These are phyloP conservation scores for Geoglossum cookeanum DNA, from an alignment of 2,329 filamentous ascomycete genomes.

Conservation along the genomic window DNA sequence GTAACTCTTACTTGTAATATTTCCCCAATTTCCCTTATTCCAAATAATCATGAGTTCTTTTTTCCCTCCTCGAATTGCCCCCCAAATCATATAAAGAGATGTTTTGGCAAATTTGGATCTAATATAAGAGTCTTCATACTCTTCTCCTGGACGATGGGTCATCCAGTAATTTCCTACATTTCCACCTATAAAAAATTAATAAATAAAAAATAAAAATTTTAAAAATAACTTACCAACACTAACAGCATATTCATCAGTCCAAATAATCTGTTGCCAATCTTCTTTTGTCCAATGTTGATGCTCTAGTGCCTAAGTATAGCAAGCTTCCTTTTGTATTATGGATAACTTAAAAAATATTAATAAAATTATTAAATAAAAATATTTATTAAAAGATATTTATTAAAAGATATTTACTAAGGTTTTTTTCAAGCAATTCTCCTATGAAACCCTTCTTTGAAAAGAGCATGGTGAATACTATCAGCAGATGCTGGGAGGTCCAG, in stretches of 20 bases:
- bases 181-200: neutral
- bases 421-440: neutral
- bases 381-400: neutral
- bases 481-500: neutral
- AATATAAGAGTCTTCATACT: neutral
- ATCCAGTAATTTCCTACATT: neutral
- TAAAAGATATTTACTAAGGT: neutral
- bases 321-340: neutral
- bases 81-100: neutral
- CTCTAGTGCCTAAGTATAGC: neutral
- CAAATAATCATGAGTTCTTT: neutral
- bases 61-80: neutral
- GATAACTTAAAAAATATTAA: neutral
- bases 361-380: neutral
- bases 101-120: neutral
- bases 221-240: neutral
- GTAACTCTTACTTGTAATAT: slow-evolving; percentile 11
- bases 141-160: neutral
- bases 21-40: neutral
- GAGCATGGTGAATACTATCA: neutral
- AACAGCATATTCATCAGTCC: neutral
- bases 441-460: neutral
- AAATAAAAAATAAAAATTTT: neutral
- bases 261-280: neutral
- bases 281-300: neutral